Evolutionary conservation across 371 early-diverging fungal genomes (phyloP), one percentile per base, ranked within the genome.

Genomic region (Syncephalastrum monosporum): DNA sequence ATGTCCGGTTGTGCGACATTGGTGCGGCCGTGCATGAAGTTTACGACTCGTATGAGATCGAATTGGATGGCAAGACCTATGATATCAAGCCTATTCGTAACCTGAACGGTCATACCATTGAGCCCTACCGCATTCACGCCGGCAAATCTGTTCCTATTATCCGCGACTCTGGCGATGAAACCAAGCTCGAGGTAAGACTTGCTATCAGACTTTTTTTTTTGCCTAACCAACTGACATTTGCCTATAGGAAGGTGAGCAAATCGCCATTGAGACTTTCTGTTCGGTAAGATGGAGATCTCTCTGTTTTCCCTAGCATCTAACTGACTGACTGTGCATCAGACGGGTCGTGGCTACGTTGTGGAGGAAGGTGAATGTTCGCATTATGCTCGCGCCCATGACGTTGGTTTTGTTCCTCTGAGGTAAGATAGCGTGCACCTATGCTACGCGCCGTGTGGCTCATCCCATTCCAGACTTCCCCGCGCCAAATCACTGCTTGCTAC

Each of bases 231-330:
- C 23, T 51, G 12, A 15, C 14, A 41, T 38, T 17, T 8, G 10
- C 54, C 13, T 53, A 51, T 57, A 81, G 78, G 98, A 96, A 79
- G 96, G 95, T 57, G 98, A 98, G 74, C 89, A 90, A 63, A 91
- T 91, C 73, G 99, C 99, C 42, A 95, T 99, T 65, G 99, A 99
- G 75, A 99, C 99, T 15, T 99, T 99, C 75, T 98, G 99, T 59
- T 91, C 88, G 53, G 75, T 74, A 71, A 65, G 74, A 60, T 13
- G 38, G 15, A 17, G 1, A 5, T n/a, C 15, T 23, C 21, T 21
- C 3, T 44, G 27, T 25, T 1, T 48, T 25, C 44, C 5, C 16
- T 1, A 21, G 21, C 21, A 10, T 27, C 3, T 27, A 10, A 7
- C 5, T 15, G 4, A 17, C 29, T 42, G 8, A 47, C 7, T 33